These are phyloP conservation scores for Batkoa obscura DNA, from an alignment of 371 early-diverging fungal species.

Conservation along the genomic window DNA sequence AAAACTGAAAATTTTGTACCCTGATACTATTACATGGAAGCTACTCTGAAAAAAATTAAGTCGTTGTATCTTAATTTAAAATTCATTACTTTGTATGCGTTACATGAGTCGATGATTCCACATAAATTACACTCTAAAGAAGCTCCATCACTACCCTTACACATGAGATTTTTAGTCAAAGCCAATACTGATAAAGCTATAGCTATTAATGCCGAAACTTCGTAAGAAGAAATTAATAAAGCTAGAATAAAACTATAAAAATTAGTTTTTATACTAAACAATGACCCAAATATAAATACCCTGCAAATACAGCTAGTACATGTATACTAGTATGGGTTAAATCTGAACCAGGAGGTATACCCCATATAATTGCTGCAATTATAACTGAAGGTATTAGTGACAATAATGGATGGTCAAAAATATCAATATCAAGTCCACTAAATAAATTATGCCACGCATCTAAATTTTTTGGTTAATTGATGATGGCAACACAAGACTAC, in stretches of 20 bases:
- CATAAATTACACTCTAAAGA: conserved; percentile 31
- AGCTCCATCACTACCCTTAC: conserved; percentile 23
- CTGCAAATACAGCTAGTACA: not conserved
- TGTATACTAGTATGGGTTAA: conserved; percentile 3
- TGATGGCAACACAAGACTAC: not conserved
- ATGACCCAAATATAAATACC: not conserved
- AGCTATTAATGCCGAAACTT: conserved; percentile 30
- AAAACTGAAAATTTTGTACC: not conserved
- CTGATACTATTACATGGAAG: not conserved
- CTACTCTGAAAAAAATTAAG: not conserved
- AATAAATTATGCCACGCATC: conserved; percentile 6
- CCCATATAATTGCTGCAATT: not conserved
- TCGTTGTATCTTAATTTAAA: too few relatives aligned
- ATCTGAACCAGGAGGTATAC: not conserved
- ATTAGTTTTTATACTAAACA: too few relatives aligned
- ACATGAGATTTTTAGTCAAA: conserved; percentile 34
- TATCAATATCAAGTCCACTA: conserved; percentile 1
- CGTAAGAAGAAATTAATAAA: conserved; percentile 29
- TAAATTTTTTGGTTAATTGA: not conserved
- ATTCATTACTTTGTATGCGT: conserved; percentile 20
- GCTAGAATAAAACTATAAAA: conserved; percentile 29
- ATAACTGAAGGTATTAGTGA: conserved; percentile 1
- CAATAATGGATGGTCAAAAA: not conserved
- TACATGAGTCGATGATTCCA: conserved; percentile 22
- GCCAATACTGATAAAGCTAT: conserved; percentile 26